Conservation (phyloP, 108 stramenopile genomes). For the Asterionellopsis glacialis region DNA sequence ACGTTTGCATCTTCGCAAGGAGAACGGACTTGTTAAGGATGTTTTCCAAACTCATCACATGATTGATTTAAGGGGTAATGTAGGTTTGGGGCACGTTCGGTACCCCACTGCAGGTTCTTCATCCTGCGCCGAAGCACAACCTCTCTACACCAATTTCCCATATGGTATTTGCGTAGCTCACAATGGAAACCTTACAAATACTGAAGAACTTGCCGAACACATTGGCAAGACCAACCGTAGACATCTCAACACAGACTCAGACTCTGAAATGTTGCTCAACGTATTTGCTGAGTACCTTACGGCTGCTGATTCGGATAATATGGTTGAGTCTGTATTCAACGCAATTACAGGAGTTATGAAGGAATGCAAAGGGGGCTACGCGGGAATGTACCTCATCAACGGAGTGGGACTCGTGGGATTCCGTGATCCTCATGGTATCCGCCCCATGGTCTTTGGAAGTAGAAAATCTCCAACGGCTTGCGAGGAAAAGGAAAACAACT, state of each 20-base stretch:
- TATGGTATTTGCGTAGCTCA: conserved; percentile 97
- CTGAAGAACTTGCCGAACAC: conserved; percentile 57
- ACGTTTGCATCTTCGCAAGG: conserved; percentile 91
- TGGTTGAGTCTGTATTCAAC: conserved; percentile 64
- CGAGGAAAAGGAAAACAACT: conserved; percentile 10
- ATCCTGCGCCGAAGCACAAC: conserved; percentile 90
- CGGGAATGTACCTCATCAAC: conserved; percentile 91
- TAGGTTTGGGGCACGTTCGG: conserved; percentile 94
- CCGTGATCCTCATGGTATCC: conserved; percentile 96
- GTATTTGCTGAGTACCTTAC: conserved; percentile 90
- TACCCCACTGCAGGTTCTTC: conserved; percentile 95
- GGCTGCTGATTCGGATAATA: conserved; percentile 11
- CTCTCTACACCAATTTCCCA: conserved; percentile 97
- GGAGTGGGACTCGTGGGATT: conserved; percentile 95
- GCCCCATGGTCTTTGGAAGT: conserved; percentile 91
- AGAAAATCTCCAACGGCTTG: conserved; percentile 21
- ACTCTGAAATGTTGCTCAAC: conserved; percentile 95
- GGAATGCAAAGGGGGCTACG: conserved; percentile 91
- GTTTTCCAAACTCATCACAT: conserved; percentile 96
- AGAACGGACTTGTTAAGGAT: conserved; percentile 95
- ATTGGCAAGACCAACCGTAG: conserved; percentile 45
- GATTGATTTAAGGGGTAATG: conserved; percentile 84
- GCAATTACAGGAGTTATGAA: conserved; percentile 81
- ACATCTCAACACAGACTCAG: conserved; percentile 97
- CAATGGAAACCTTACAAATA: conserved; percentile 98